Evolutionary conservation across 169 alveolate genomes (phyloP), one percentile per base, ranked within the genome.

Genomic region (Plasmodium blacklocki): DNA sequence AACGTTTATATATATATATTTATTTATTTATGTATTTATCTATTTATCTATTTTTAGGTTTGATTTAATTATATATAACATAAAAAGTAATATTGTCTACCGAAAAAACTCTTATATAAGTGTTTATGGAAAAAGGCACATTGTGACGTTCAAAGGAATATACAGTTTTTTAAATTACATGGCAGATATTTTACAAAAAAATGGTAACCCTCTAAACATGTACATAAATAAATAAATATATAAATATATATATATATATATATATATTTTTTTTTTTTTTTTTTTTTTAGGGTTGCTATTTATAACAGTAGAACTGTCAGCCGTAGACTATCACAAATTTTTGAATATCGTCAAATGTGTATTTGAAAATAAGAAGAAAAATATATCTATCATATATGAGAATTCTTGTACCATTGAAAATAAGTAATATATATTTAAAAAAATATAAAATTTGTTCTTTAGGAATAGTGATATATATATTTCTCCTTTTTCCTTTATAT

Each of bases 341-440:
- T 23, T 76, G 26, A 76, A 76, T 18, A 76, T 76, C 6, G 89
- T 76, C 39, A 63, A 58, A 8, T 76, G 89, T 29, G 89, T 76
- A 23, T 76, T 76, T 76, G 89, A 76, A 15, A 50, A 59, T 14
- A 64, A 56, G 58, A 76, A 66, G 68, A 52, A 47, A 29, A 76
- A 15, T 66, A 19, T 76, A 21, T 76, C 89, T 39, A 76, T 76
- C 14, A 39, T 76, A 43, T 76, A 76, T 11, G 89, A 76, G 54
- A 76, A 76, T 26, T 52, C 89, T 11, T 76, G 89, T 23, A 76
- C 78, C 15, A 39, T 76, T 39, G 89, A 76, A 68, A 71, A 76
- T 52, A 63, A 58, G 89, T 76, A 19, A 76, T 56, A 9, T 59
- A 29, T 56, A 39, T 14, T 15, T 56, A 56, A 56, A 56, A 56